Conservation (phyloP, 1,284 basidiomycete genomes). For the Erythrobasidium hasegawianum region DNA sequence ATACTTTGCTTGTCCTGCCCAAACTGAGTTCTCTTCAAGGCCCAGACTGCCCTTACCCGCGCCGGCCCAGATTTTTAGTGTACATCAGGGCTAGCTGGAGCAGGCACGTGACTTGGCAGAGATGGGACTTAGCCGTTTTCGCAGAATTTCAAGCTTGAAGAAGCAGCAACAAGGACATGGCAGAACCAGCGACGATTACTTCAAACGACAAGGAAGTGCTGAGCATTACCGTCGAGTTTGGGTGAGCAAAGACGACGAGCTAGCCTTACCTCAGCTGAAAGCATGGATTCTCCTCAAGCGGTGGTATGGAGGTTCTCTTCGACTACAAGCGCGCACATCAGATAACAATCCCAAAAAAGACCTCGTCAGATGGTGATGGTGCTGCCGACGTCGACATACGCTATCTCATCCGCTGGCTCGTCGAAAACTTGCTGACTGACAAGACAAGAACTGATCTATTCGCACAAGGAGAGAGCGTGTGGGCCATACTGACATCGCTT, state of each 20-base stretch:
- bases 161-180: background rate
- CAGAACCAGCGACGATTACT: background rate
- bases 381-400: conserved; percentile 57
- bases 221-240: conserved; percentile 38
- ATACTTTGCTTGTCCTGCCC: no score
- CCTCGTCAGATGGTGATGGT: conserved; percentile 30
- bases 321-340: conserved; percentile 62
- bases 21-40: no score
- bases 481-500: conserved; percentile 49
- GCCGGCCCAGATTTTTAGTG: no score
- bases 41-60: no score
- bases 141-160: background rate
- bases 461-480: conserved; percentile 83
- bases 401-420: conserved; percentile 74
- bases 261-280: background rate
- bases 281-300: conserved; percentile 50
- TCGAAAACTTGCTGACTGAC: conserved; percentile 63
- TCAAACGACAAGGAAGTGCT: background rate
- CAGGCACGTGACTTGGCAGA: no score
- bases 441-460: conserved; percentile 86
- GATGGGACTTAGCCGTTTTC: no score
- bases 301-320: conserved; percentile 79
- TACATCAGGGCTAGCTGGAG: no score
- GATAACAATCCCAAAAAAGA: conserved; percentile 58
- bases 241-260: conserved; percentile 25